Evolutionary conservation across 345 rosid genomes (phyloP).

Genomic region (Iberis pinnata): DNA sequence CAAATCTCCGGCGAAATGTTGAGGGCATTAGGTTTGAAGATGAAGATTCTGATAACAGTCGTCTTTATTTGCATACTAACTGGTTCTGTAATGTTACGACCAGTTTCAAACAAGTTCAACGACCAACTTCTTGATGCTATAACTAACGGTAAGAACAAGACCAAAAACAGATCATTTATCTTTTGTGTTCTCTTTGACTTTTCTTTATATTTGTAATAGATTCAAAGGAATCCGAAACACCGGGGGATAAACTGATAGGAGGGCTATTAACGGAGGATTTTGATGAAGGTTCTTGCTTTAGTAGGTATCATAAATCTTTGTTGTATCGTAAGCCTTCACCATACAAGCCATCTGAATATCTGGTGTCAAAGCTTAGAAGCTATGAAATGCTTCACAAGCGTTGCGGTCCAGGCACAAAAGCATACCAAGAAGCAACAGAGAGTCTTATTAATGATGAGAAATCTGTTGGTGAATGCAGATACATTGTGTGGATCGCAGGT

Average conservation of each 20-base stretch:
- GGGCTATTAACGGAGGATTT: too few species aligned
- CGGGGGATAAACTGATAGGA: background rate
- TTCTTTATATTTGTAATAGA: background rate
- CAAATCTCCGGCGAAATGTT: constrained; percentile 5
- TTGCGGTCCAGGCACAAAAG: background rate
- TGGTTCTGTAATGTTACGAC: background rate
- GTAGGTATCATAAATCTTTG: too few species aligned
- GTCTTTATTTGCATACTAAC: background rate
- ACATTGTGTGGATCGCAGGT: too few species aligned
- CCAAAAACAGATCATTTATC: background rate
- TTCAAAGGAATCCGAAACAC: constrained; percentile 6
- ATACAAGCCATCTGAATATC: too few species aligned
- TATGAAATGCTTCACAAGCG: background rate
- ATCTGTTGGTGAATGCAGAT: too few species aligned
- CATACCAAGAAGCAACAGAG: constrained; percentile 34
- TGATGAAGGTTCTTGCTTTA: too few species aligned
- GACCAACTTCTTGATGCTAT: background rate
- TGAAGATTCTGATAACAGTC: constrained; percentile 1
- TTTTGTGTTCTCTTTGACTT: background rate
- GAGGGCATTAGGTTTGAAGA: background rate
- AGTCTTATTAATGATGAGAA: constrained; percentile 17
- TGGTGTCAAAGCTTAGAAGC: too few species aligned
- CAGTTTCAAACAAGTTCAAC: background rate
- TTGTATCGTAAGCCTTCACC: too few species aligned
- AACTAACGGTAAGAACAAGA: background rate